Evolutionary conservation across 306 rosid genomes (phyloP), one percentile per base, ranked within the genome.

Genomic region (Hippophae rhamnoides): DNA sequence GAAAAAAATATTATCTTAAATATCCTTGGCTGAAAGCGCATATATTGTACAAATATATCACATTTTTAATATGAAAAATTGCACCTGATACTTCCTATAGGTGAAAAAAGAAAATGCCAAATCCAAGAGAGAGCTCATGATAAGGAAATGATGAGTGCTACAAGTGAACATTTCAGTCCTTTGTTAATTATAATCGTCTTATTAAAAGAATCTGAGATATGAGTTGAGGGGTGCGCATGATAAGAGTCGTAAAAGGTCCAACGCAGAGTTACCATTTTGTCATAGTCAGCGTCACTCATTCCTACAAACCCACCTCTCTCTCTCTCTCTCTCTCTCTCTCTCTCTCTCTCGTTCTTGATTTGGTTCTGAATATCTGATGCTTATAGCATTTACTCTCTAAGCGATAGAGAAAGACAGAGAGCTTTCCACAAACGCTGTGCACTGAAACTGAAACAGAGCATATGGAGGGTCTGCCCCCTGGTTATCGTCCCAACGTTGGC

Each of bases 401-500:
- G 10, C 51, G 58, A 40, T 46, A 7, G n/a, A 47, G 14, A 45
- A 3, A 31, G 44, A 61, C 5, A 47, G 13, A 53, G 40, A 31
- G 27, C 7, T 9, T 9, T 44, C 23, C 52, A 25, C 62, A 43
- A 53, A 40, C 10, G 63, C 54, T 46, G 13, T 46, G 50, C 10
- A 46, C 18, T n/a, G 25, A 60, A 53, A 23, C 5, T 47, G 42
- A 27, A 51, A 46, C 47, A 14, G 46, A 72, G 11, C 69, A 67
- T 2, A 90, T 92, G 98, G 96, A 92, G 60, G 82, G 65, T 81
- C 88, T 92, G 25, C 98, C 98, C 9, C 68, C 76, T 67, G 98
- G 98, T 58, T 92, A 92, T 62, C 98, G 96, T 62, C 98, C 98
- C 50, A 92, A 92, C 95, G 93, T 92, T 50, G 98, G 98, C 50